phyloP scores from a whole-genome alignment of 1,284 basidiomycete species.

The Cryptococcus jaspeensis region DNA sequence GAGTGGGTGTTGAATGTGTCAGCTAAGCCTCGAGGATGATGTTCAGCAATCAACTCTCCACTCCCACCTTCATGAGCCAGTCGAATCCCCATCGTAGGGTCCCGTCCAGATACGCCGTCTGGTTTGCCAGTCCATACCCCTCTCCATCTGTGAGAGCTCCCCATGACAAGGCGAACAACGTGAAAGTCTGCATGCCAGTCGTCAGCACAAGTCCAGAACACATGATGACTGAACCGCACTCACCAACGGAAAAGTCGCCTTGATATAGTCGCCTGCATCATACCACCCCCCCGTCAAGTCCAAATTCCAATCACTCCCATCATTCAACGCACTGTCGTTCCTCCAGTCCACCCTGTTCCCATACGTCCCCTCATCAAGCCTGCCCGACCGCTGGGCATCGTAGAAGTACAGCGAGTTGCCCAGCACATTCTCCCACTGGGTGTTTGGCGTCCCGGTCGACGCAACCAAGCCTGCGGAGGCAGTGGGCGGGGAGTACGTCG shows the following conservation, averaged over 20 bases:
- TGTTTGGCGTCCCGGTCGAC: constrained; percentile 60
- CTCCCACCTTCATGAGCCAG: constrained; percentile 78
- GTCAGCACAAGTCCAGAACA: neutral
- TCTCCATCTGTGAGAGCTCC: constrained; percentile 75
- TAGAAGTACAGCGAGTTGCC: constrained; percentile 84
- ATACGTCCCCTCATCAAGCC: constrained; percentile 57
- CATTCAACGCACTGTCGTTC: constrained; percentile 71
- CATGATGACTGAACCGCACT: neutral
- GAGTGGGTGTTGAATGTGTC: constrained; percentile 1
- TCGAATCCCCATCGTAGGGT: constrained; percentile 86
- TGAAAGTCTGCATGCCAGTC: constrained; percentile 56
- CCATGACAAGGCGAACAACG: constrained; percentile 81
- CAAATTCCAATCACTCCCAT: constrained; percentile 70
- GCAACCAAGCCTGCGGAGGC: constrained; percentile 58
- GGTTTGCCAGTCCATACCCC: constrained; percentile 78
- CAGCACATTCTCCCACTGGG: constrained; percentile 75
- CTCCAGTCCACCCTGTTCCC: constrained; percentile 80
- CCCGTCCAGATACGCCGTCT: constrained; percentile 82
- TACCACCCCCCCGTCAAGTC: constrained; percentile 86
- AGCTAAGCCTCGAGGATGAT: neutral
- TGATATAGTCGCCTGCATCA: constrained; percentile 82
- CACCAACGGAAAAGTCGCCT: constrained; percentile 73
- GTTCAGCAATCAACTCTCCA: neutral
- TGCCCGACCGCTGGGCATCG: constrained; percentile 82
- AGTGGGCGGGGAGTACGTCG: constrained; percentile 55